phyloP scores from a whole-genome alignment of 2,329 filamentous ascomycete species.

The Fusarium brachygibbosum region DNA sequence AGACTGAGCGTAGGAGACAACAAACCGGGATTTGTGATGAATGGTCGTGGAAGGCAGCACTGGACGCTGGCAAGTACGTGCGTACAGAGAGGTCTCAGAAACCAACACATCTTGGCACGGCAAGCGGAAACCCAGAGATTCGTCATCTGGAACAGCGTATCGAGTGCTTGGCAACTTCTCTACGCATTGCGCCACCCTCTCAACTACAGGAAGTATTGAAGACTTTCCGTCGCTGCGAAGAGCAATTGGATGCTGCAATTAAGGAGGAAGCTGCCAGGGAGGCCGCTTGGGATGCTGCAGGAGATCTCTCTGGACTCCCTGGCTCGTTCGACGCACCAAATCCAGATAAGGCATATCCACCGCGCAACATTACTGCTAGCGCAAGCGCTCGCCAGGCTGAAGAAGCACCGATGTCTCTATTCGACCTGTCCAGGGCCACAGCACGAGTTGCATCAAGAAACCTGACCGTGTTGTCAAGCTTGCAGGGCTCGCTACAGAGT shows the following conservation, averaged over 20 bases:
- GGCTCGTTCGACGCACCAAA: constrained; percentile 63
- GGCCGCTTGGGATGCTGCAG: constrained; percentile 76
- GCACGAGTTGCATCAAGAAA: constrained; percentile 71
- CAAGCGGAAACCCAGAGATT: constrained; percentile 71
- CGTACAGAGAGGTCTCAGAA: constrained; percentile 66
- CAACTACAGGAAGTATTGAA: constrained; percentile 81
- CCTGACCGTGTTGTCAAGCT: constrained; percentile 66
- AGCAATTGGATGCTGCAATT: constrained; percentile 77
- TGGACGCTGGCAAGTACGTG: constrained; percentile 82
- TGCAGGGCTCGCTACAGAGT: constrained; percentile 55
- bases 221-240: constrained; percentile 81
- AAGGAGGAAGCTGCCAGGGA: constrained; percentile 77
- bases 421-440: constrained; percentile 73
- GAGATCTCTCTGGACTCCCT: constrained; percentile 69
- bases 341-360: constrained; percentile 44
- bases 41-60: constrained; percentile 83
- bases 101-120: constrained; percentile 71
- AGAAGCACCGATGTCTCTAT: constrained; percentile 74
- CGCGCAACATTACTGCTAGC: constrained; percentile 54
- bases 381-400: constrained; percentile 58
- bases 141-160: constrained; percentile 84
- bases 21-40: constrained; percentile 62
- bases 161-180: constrained; percentile 81
- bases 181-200: constrained; percentile 77
- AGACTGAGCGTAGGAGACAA: constrained; percentile 5